Evolutionary conservation across 2,329 filamentous ascomycete genomes (phyloP).

Genomic region (Sclerotinia nivalis): DNA sequence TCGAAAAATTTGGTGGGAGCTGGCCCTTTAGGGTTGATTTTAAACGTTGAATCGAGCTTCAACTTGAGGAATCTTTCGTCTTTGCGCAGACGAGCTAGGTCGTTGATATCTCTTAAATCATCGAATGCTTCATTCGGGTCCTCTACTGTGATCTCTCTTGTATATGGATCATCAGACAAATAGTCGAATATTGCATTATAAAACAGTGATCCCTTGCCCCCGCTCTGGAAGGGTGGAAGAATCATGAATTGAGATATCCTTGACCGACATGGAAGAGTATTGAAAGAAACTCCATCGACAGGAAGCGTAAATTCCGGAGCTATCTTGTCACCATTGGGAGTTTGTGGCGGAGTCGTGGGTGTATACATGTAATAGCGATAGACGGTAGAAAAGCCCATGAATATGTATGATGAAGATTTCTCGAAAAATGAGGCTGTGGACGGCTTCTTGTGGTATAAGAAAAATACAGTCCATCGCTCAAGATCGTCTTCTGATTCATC

Average conservation of each 20-base stretch:
- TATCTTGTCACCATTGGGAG: slow-evolving; percentile 40
- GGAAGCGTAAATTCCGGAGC: slow-evolving; percentile 48
- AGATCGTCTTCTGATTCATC: slow-evolving; percentile 69
- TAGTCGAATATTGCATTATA: slow-evolving; percentile 77
- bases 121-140: slow-evolving; percentile 89
- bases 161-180: slow-evolving; percentile 61
- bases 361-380: slow-evolving; percentile 79
- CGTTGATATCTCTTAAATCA: slow-evolving; percentile 73
- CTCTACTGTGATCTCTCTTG: slow-evolving; percentile 86
- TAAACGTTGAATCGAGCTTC: slow-evolving; percentile 53
- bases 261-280: slow-evolving; percentile 71
- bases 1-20: slow-evolving; percentile 60
- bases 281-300: slow-evolving; percentile 44
- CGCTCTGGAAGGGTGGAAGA: slow-evolving; percentile 80
- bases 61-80: slow-evolving; percentile 59
- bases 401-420: slow-evolving; percentile 63
- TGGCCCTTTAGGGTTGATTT: slow-evolving; percentile 51
- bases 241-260: slow-evolving; percentile 93
- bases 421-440: slow-evolving; percentile 41
- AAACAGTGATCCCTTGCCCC: slow-evolving; percentile 75
- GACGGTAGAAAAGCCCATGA: slow-evolving; percentile 87
- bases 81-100: slow-evolving; percentile 64
- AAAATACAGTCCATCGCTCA: slow-evolving; percentile 88
- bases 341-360: slow-evolving; percentile 48
- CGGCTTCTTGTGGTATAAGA: slow-evolving; percentile 70